A percentile compares a stretch with the other conserved stretches of the same genome.
These are phyloP conservation scores for Rhipidocladum racemiflorum DNA, from an alignment of 176 grass and related monocot genomes.

Conservation along the genomic window DNA sequence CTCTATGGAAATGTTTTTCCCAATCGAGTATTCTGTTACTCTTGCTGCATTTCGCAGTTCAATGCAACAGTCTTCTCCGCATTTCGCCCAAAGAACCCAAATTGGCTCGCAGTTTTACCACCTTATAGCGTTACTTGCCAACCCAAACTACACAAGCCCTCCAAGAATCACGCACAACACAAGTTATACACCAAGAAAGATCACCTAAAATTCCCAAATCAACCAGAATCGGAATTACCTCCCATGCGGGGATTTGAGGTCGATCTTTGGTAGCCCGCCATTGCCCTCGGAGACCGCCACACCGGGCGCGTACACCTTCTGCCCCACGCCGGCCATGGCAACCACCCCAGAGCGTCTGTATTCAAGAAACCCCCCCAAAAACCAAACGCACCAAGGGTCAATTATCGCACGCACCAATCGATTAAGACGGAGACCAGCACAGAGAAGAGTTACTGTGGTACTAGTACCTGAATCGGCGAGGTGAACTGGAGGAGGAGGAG, in stretches of 20 bases:
- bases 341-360: conserved; percentile 55
- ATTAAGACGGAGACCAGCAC: not conserved
- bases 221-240: conserved; percentile 42
- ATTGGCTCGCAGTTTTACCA: not conserved
- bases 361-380: not conserved
- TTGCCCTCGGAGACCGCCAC: conserved; percentile 71
- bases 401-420: not conserved
- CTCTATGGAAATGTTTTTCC: not conserved
- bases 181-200: not conserved
- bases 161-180: not conserved
- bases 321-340: conserved; percentile 55
- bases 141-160: not conserved
- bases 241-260: conserved; percentile 65
- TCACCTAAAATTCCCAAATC: not conserved
- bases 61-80: not conserved
- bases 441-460: too few relatives aligned
- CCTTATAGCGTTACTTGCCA: not conserved
- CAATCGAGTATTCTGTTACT: not conserved
- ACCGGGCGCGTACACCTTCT: conserved; percentile 61
- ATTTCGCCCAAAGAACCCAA: not conserved
- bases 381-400: not conserved
- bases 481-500: conserved; percentile 26
- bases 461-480: conserved; percentile 40
- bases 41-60: not conserved
- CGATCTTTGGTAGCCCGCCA: conserved; percentile 70